Base-by-base conservation (phyloP, 768 basidiomycete genomes). In the Mycena albidolilacea region DNA sequence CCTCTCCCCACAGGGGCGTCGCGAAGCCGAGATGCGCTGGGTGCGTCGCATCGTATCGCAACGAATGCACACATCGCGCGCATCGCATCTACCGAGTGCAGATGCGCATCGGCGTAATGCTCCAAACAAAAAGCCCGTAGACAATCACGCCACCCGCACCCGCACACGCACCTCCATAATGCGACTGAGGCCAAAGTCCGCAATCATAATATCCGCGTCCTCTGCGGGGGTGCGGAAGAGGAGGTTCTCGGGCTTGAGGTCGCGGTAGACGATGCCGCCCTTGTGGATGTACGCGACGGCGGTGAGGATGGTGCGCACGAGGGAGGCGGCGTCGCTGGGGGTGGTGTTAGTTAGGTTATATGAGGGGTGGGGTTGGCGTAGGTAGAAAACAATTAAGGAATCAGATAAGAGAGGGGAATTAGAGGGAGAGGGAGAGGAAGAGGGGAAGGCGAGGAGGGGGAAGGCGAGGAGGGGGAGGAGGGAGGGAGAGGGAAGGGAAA, bases 241-340 rank as follows among this genome's bases (percentile, higher is more conserved):
- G 30, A 99, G 90, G 84, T 99, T 99, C 85, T 99, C 97, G 5
- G 97, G 97, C 83, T 99, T 99, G 73, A 99, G 85, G 79, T 99
- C 97, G 77, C 98, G 90, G 79, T 99, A 97, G 14, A 99, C 97
- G 79, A 99, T 97, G 17, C 95, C 97, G 69, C 91, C 88, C 43
- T 90, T 89, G 80, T 99, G 97, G 64, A 99, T 92, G 82, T 99
- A 97, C 74, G 93, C 89, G 72, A 99, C 97, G 15, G 97, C 93
- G 63, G 87, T 87, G 77, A 95, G 89, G 81, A 98, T 94, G 17
- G 94, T 96, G 66, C 95, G 91, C 8, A 99, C 88, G 62, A 99
- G 92, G 55, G 85, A 88, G 4, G 97, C 95, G 0, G 97, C 98
- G 77, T 99, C 97, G 62, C 95, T 96, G 70, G 64, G 23, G 39